These are phyloP conservation scores for Penicillium sp. DNA, from an alignment of 2,329 filamentous ascomycete species.

Conservation along the genomic window DNA sequence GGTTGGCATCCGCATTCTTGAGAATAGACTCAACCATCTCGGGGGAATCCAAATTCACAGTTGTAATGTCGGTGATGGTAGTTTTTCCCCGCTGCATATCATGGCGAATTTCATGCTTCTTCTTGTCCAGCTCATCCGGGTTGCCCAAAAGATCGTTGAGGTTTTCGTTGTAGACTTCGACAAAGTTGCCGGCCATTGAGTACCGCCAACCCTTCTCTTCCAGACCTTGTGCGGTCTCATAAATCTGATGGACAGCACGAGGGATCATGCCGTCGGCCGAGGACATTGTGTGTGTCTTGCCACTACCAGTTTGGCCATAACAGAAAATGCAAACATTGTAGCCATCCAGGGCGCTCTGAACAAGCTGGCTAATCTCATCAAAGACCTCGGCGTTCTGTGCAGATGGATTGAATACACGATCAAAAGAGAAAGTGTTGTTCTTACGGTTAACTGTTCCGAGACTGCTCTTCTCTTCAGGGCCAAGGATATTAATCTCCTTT, in stretches of 20 bases:
- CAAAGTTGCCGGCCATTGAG: conserved; percentile 85
- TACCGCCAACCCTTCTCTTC: conserved; percentile 91
- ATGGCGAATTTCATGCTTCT: conserved; percentile 82
- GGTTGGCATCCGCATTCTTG: conserved; percentile 69
- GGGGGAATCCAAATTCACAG: conserved; percentile 67
- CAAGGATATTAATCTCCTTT: conserved; percentile 74
- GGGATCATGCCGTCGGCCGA: conserved; percentile 89
- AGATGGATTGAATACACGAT: conserved; percentile 75
- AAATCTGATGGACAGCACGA: conserved; percentile 84
- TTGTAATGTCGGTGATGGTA: conserved; percentile 68
- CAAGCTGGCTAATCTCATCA: conserved; percentile 89
- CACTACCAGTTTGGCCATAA: conserved; percentile 93
- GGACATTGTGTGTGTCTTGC: conserved; percentile 96
- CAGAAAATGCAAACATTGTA: conserved; percentile 99
- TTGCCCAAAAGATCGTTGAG: conserved; percentile 77
- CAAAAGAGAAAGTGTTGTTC: conserved; percentile 79
- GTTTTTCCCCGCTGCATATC: conserved; percentile 76
- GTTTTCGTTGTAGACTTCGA: conserved; percentile 98
- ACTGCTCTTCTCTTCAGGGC: conserved; percentile 73
- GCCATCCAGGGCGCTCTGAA: conserved; percentile 90
- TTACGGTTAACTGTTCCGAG: conserved; percentile 68
- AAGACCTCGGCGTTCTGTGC: conserved; percentile 80
- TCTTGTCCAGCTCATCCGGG: conserved; percentile 63
- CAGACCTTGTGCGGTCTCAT: conserved; percentile 71
- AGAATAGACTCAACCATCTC: conserved; percentile 72